Evolutionary conservation across 129 eudicot genomes (phyloP), one percentile per base, ranked within the genome.

Genomic region (Erigeron canadensis): DNA sequence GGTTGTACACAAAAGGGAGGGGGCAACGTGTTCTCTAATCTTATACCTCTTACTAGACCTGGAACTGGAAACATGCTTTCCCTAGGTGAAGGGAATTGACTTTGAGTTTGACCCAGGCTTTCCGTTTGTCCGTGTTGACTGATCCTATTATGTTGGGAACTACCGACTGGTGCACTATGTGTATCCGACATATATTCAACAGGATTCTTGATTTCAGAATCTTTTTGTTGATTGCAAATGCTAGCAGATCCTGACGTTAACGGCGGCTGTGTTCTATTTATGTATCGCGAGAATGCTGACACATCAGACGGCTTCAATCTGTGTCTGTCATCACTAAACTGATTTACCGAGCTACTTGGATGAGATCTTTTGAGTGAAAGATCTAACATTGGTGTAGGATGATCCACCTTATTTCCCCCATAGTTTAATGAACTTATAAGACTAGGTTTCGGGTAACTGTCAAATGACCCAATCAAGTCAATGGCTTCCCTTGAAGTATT

Each of bases 281-380:
- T 60, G 66, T 92, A 89, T 91, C 98, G 77, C 8, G 98, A 84
- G 65, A 92, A 92, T 4, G 98, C 88, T 0, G 98, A 92, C 41
- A 84, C 91, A 65, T 87, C 89, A 15, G 98, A 92, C 53, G 85
- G 98, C 75, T 83, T 92, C 66, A 92, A 62, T 64, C 70, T 79
- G 70, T 64, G 81, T 65, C 84, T 61, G 48, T 84, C 89, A 47
- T 85, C 89, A 47, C 76, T 75, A 37, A 65, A 82, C 72, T 83
- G 90, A 80, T 87, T 94, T 70, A 81, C 84, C 0, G 93, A 85
- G 78, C 86, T 84, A 73, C 84, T 81, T 11, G 88, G 89, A 85
- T 81, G 78, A 82, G 79, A 74, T 77, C 96, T 80, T 79, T 82
- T 81, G 57, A 89, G 84, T 41, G 96, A 86, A 65, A 92, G 89